These are phyloP conservation scores for Pseudogymnoascus sp. DNA, from an alignment of 2,329 filamentous ascomycete species.

Conservation along the genomic window DNA sequence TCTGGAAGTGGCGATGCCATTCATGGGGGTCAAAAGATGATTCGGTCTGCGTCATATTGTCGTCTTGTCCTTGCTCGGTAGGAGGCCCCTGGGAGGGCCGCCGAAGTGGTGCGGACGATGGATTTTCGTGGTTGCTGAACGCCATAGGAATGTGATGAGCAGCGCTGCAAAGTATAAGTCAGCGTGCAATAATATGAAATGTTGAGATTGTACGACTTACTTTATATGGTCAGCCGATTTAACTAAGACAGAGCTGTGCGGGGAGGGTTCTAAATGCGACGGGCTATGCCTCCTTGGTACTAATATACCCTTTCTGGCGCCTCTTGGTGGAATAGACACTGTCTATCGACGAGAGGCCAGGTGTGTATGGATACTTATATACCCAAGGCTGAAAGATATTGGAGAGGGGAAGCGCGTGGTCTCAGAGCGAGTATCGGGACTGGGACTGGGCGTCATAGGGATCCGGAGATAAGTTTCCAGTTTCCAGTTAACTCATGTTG, in stretches of 20 bases:
- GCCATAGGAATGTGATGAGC: slow-evolving; percentile 1
- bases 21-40: slow-evolving; percentile 69
- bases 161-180: background rate
- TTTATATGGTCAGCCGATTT: background rate
- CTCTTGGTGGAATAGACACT: background rate
- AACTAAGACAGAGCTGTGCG: background rate
- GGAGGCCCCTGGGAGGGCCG: background rate
- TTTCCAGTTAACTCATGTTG: background rate
- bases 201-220: background rate
- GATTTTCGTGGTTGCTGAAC: background rate
- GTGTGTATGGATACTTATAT: background rate
- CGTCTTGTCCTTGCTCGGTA: background rate
- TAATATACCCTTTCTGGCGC: background rate
- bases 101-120: background rate
- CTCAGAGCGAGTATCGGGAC: background rate
- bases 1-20: slow-evolving; percentile 88
- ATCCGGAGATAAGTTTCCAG: background rate
- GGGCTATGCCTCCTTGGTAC: background rate
- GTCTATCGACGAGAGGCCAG: background rate
- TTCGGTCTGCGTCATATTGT: slow-evolving; percentile 5
- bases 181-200: background rate
- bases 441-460: background rate
- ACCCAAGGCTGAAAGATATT: background rate
- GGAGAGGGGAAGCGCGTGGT: background rate
- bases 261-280: background rate